Evolutionary conservation across 805 yeast genomes (phyloP).

Genomic region (Pichia scutulata): DNA sequence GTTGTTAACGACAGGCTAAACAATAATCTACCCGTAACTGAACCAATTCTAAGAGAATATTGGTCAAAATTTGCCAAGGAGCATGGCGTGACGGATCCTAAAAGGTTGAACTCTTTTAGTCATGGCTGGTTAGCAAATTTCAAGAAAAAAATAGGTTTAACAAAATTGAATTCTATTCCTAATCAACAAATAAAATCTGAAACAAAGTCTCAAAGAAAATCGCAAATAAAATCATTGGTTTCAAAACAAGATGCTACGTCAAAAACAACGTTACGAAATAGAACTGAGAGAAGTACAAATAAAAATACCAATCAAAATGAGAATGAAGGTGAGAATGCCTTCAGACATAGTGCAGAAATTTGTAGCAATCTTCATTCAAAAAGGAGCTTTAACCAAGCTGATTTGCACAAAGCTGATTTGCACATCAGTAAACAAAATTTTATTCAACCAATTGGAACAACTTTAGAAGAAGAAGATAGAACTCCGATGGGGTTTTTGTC

Average conservation of each 20-base stretch:
- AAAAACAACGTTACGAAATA: neutral
- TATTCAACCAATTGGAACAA: neutral
- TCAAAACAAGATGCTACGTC: neutral
- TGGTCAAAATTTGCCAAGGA: slow-evolving; percentile 50
- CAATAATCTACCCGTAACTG: slow-evolving; percentile 41
- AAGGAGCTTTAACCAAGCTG: neutral
- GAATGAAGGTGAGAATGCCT: neutral
- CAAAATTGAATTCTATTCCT: neutral
- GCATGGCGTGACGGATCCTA: slow-evolving; percentile 54
- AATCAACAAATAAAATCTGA: neutral
- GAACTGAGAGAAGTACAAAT: neutral
- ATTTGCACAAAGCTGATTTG: too few species aligned
- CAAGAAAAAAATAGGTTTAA: slow-evolving; percentile 44
- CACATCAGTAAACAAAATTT: too few species aligned
- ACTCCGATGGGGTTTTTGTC: neutral
- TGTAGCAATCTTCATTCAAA: neutral
- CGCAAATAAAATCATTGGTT: neutral
- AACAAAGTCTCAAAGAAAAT: neutral
- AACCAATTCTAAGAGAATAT: slow-evolving; percentile 46
- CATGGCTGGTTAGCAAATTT: slow-evolving; percentile 61
- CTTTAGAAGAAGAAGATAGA: neutral
- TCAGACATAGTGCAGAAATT: neutral
- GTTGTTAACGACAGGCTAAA: slow-evolving; percentile 39
- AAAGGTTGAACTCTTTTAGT: slow-evolving; percentile 44
- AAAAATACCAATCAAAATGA: too few species aligned